phyloP scores from a whole-genome alignment of 2,329 filamentous ascomycete species.

The Hypoxylon rubiginosum region DNA sequence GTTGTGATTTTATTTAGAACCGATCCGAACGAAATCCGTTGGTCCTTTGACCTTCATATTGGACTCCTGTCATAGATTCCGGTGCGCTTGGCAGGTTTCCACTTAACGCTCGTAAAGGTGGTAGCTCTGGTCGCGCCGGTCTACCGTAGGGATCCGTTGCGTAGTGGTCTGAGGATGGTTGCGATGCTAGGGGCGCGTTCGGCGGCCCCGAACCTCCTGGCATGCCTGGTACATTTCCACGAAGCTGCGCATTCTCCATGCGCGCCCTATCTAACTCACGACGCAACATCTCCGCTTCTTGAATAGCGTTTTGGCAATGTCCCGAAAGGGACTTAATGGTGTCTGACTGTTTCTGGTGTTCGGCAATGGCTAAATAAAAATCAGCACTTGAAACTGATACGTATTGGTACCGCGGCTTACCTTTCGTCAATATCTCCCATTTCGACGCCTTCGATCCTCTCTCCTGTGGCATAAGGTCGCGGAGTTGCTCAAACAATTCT shows the following conservation, averaged over 20 bases:
- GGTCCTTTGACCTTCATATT: constrained; percentile 67
- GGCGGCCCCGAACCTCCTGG: constrained; percentile 41
- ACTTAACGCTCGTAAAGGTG: constrained; percentile 68
- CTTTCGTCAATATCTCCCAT: constrained; percentile 90
- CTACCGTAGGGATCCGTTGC: constrained; percentile 48
- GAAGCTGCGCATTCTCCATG: constrained; percentile 64
- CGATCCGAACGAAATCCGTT: constrained; percentile 62
- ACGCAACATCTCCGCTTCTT: constrained; percentile 64
- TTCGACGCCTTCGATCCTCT: constrained; percentile 88
- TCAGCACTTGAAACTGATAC: constrained; percentile 41
- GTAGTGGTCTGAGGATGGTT: constrained; percentile 50
- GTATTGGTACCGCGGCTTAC: constrained; percentile 61
- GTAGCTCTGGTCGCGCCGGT: constrained; percentile 63
- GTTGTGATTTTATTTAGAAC: constrained; percentile 42
- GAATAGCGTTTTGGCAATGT: constrained; percentile 58
- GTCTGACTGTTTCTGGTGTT: constrained; percentile 69
- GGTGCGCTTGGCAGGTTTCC: constrained; percentile 59
- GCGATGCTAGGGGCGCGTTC: constrained; percentile 46
- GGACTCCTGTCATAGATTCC: constrained; percentile 76
- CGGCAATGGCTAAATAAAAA: constrained; percentile 66
- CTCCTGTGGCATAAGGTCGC: constrained; percentile 83
- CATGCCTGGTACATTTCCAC: constrained; percentile 49
- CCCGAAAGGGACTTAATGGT: constrained; percentile 61
- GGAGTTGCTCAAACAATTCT: constrained; percentile 83
- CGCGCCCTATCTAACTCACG: constrained; percentile 63